Evolutionary conservation across 305 asterid genomes (phyloP).

Genomic region (Solanum hybrid): DNA sequence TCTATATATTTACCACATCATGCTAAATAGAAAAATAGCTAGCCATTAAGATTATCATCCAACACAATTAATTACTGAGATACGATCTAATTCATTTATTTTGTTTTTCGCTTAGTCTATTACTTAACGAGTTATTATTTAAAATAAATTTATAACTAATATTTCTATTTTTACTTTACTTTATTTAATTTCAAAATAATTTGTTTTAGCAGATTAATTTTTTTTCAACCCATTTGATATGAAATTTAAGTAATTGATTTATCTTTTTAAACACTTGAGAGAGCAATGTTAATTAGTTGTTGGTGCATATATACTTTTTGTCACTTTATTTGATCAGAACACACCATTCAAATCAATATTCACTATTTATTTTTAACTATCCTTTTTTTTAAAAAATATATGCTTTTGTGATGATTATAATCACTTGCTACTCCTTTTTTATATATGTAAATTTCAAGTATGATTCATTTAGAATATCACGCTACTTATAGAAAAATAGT

Average conservation of each 20-base stretch:
- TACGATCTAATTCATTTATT: neutral
- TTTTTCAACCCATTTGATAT: neutral
- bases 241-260: neutral
- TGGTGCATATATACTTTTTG: neutral
- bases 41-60: neutral
- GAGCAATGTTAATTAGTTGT: neutral
- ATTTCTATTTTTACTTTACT: neutral
- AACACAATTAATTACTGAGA: neutral
- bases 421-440: neutral
- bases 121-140: no score
- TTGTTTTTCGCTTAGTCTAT: neutral
- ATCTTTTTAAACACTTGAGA: neutral
- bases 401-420: neutral
- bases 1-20: neutral
- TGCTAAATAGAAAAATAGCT: neutral
- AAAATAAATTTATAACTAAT: no score
- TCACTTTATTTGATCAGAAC: neutral
- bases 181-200: neutral
- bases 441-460: neutral
- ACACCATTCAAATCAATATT: neutral
- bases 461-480: neutral
- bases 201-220: neutral
- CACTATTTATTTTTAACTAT: neutral
- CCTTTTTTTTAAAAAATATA: neutral
- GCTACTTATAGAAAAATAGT: neutral